A percentile compares a stretch with the other conserved stretches of the same genome.
Evolutionary conservation across 768 basidiomycete genomes (phyloP).

Genomic region (Kwoniella sp.): DNA sequence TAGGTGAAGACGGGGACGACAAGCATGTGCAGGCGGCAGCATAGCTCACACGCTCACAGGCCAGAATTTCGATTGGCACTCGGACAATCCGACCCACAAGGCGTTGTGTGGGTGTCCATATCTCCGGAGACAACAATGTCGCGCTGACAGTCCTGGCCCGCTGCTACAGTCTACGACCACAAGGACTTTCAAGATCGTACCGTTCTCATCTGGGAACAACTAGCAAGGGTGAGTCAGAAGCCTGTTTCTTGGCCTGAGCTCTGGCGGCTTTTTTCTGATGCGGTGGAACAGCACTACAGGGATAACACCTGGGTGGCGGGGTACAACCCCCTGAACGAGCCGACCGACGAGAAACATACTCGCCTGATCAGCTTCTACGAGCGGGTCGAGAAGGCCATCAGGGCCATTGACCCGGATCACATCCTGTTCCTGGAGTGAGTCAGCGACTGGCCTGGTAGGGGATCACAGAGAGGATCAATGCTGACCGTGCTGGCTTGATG

Average conservation of each 20-base stretch:
- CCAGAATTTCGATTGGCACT: slow-evolving; percentile 66
- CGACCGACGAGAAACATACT: slow-evolving; percentile 65
- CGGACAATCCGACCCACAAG: slow-evolving; percentile 53
- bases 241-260: not conserved
- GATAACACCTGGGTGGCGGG: slow-evolving; percentile 78
- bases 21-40: not conserved
- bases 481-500: not conserved
- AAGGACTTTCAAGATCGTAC: slow-evolving; percentile 78
- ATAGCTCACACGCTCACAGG: slow-evolving; percentile 12
- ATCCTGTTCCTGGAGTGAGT: slow-evolving; percentile 70
- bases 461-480: not conserved
- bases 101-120: slow-evolving; percentile 28
- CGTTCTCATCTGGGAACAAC: slow-evolving; percentile 70
- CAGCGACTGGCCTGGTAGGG: not conserved
- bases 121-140: not conserved
- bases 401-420: slow-evolving; percentile 65
- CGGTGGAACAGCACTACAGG: slow-evolving; percentile 58
- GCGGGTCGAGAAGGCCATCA: slow-evolving; percentile 65
- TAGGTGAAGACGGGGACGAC: slow-evolving; percentile 10
- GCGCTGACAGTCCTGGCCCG: not conserved
- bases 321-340: slow-evolving; percentile 82
- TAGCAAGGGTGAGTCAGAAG: slow-evolving; percentile 56
- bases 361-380: slow-evolving; percentile 66
- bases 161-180: slow-evolving; percentile 71
- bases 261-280: not conserved